Evolutionary conservation across 306 rosid genomes (phyloP).

Genomic region (Dryas drummondii): DNA sequence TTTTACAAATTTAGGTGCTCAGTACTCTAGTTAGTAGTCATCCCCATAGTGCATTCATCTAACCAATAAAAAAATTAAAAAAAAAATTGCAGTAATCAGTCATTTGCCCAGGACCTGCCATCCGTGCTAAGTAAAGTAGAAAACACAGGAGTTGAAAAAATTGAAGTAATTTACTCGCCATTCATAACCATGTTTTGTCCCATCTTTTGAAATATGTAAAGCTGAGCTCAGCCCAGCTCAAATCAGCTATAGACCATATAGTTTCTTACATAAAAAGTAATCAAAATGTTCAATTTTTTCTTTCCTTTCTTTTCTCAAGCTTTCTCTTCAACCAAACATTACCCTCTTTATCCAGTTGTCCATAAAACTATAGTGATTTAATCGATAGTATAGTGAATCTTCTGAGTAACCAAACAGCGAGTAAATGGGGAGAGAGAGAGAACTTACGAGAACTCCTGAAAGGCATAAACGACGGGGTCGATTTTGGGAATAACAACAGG

Average conservation of each 20-base stretch:
- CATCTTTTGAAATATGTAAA: not conserved
- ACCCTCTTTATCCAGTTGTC: not conserved
- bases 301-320: not conserved
- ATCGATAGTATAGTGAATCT: not conserved
- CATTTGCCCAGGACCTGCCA: not conserved
- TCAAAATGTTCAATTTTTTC: not conserved
- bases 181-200: not conserved
- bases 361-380: not conserved
- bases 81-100: not conserved
- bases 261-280: not conserved
- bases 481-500: slow-evolving; percentile 89
- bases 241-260: not conserved
- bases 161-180: not conserved
- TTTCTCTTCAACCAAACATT: not conserved
- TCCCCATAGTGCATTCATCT: not conserved
- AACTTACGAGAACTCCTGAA: slow-evolving; percentile 83
- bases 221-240: not conserved
- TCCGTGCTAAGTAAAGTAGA: not conserved
- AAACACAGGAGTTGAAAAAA: not conserved
- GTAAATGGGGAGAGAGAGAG: not conserved
- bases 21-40: slow-evolving; percentile 1
- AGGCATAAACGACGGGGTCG: slow-evolving; percentile 84
- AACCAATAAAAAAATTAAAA: not conserved
- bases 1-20: not conserved
- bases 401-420: slow-evolving; percentile 15